phyloP scores from a whole-genome alignment of 441 rosid species.

The Gossypium davidsonii region DNA sequence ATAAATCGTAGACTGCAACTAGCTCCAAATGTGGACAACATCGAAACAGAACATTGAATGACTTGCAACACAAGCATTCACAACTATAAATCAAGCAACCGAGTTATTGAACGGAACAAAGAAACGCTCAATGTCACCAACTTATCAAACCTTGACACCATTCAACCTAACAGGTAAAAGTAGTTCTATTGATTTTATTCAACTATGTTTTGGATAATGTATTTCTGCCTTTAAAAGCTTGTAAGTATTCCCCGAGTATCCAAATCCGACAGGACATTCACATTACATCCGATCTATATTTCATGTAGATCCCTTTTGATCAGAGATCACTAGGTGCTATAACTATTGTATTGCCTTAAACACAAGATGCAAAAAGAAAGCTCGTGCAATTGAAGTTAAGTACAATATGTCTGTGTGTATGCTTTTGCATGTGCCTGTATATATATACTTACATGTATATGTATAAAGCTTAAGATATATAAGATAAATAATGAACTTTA shows the following conservation, averaged over 20 bases:
- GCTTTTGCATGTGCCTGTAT: no score
- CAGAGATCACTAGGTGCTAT: background rate
- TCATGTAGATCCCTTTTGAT: conserved; percentile 7
- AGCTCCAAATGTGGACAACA: conserved; percentile 71
- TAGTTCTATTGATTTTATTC: background rate
- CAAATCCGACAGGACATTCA: background rate
- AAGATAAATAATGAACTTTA: no score
- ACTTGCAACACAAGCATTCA: conserved; percentile 36
- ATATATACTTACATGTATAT: no score
- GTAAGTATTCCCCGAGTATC: background rate
- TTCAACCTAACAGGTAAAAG: background rate
- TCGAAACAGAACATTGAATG: conserved; percentile 65
- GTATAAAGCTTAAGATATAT: no score
- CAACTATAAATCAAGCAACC: conserved; percentile 8
- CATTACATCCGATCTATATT: background rate
- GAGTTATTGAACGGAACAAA: background rate
- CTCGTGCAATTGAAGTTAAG: no score
- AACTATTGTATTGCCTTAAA: no score
- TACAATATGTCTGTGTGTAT: no score
- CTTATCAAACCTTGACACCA: background rate
- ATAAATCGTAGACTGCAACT: conserved; percentile 41
- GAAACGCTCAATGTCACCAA: background rate
- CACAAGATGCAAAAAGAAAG: no score
- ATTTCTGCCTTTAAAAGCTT: background rate
- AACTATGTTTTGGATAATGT: background rate